A percentile compares a stretch with the other conserved stretches of the same genome.
phyloP scores from a whole-genome alignment of 1,284 basidiomycete genomes.

The Malassezia vespertilionis region DNA sequence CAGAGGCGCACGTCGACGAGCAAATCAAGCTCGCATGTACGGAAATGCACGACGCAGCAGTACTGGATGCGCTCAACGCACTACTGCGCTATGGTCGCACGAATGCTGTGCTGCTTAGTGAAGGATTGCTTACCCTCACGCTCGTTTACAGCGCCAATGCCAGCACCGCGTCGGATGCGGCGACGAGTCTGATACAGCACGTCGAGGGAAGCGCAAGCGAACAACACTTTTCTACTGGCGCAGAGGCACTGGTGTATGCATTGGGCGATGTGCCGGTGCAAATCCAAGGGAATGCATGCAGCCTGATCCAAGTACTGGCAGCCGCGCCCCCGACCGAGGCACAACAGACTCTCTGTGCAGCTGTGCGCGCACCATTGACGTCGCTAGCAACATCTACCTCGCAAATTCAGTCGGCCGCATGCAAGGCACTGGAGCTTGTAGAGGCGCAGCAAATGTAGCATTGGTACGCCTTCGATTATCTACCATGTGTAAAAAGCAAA shows the following conservation, averaged over 20 bases:
- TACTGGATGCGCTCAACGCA: conserved; percentile 55
- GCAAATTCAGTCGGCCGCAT: too few species aligned
- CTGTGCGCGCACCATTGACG: too few species aligned
- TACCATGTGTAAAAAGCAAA: too few species aligned
- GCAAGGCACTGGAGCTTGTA: too few species aligned
- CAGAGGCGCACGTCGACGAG: conserved; percentile 15
- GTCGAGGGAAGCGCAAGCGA: neutral
- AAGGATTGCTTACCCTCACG: conserved; percentile 72
- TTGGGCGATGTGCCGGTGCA: conserved; percentile 3
- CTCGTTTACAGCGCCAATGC: conserved; percentile 56
- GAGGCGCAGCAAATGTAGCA: too few species aligned
- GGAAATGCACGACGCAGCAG: too few species aligned
- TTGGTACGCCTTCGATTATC: too few species aligned
- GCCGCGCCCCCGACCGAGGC: neutral
- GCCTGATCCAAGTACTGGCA: neutral
- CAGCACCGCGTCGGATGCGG: too few species aligned
- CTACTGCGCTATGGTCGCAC: conserved; percentile 66
- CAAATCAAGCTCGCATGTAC: conserved; percentile 10
- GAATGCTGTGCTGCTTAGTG: conserved; percentile 76
- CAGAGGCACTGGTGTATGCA: neutral
- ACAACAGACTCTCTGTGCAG: too few species aligned
- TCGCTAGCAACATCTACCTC: too few species aligned
- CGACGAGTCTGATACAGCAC: too few species aligned
- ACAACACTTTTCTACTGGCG: neutral
- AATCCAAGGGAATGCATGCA: conserved; percentile 8